phyloP scores from a whole-genome alignment of 805 yeast genomes.

The Teunomyces atbi region DNA sequence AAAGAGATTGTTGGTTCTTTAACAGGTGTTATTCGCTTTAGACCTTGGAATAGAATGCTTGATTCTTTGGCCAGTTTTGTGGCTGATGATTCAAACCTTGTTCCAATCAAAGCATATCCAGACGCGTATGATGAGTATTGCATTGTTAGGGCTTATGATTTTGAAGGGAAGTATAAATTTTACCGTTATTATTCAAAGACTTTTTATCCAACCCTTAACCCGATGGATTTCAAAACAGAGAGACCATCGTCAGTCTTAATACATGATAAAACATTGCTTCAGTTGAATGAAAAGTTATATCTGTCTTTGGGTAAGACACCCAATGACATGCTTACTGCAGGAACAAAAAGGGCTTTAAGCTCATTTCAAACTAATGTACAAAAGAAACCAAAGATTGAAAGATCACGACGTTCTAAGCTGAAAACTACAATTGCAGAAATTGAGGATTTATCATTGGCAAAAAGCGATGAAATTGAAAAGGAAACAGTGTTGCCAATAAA shows the following conservation, averaged over 20 bases:
- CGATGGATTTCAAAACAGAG: constrained; percentile 9
- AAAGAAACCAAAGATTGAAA: constrained; percentile 1
- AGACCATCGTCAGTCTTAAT: constrained; percentile 4
- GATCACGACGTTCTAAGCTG: neutral
- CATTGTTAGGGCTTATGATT: constrained; percentile 64
- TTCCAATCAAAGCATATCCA: constrained; percentile 21
- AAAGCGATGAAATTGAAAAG: neutral
- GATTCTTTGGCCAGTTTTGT: constrained; percentile 47
- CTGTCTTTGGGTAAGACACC: constrained; percentile 26
- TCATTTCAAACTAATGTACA: neutral
- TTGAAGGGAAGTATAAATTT: constrained; percentile 70
- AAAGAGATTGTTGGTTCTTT: constrained; percentile 50
- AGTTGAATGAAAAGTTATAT: constrained; percentile 16
- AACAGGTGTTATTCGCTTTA: constrained; percentile 53
- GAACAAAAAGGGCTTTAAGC: neutral
- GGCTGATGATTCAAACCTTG: constrained; percentile 18
- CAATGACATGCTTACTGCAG: constrained; percentile 17
- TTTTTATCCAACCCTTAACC: constrained; percentile 8
- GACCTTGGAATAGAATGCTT: constrained; percentile 51
- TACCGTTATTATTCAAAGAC: constrained; percentile 50
- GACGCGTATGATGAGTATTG: constrained; percentile 25
- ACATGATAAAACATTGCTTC: constrained; percentile 10
- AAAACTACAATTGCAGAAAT: neutral
- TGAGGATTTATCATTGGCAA: neutral
- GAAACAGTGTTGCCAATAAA: neutral